Percentiles rank a stretch among this genome's conserved stretches.
Evolutionary conservation across 345 rosid genomes (phyloP).

Genomic region (Brassica incana): DNA sequence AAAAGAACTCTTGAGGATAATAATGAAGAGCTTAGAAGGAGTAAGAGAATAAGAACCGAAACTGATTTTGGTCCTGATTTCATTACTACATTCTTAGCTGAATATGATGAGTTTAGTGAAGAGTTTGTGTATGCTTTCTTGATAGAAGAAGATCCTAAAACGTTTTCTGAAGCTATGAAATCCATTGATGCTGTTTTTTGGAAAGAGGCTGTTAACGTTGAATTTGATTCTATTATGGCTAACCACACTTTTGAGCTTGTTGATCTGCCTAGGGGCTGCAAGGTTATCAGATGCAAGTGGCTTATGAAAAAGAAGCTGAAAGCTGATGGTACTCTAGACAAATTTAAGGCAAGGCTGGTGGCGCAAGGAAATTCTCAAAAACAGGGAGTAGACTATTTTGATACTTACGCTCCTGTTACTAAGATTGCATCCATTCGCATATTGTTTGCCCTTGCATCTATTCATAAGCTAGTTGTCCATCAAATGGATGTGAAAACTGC

Average conservation of each 20-base stretch:
- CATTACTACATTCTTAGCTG: not conserved
- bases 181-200: not conserved
- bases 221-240: not conserved
- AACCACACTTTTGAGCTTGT: not conserved
- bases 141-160: not conserved
- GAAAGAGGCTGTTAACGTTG: not conserved
- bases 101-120: not conserved
- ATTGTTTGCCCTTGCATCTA: not conserved
- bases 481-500: not conserved
- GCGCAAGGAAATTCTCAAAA: not conserved
- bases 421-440: not conserved
- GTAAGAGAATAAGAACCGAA: not conserved
- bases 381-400: not conserved
- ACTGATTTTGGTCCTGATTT: not conserved
- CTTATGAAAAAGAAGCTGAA: not conserved
- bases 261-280: not conserved
- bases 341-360: not conserved
- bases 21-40: not conserved
- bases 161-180: not conserved
- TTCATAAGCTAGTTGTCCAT: not conserved
- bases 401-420: not conserved
- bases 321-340: not conserved
- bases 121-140: not conserved
- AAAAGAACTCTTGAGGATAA: not conserved
- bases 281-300: not conserved